Evolutionary conservation across 805 yeast genomes (phyloP), one percentile per base, ranked within the genome.

Genomic region (Candida boidinii): DNA sequence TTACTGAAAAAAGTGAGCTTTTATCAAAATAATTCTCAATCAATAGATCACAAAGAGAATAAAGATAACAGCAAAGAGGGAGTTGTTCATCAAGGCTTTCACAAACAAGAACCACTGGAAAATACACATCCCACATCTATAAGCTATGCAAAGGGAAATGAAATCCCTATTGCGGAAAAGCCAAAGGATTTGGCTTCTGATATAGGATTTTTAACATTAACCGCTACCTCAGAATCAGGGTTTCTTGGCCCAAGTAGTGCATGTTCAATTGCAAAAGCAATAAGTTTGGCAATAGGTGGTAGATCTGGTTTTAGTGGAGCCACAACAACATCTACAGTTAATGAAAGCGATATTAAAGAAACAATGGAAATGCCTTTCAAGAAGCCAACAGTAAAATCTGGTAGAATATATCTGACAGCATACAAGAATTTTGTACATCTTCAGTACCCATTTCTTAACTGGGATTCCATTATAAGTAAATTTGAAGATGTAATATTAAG

Each of bases 381-480:
- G 2, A 49, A 44, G 27, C 58, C 58, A 1, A 31, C 44, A 9
- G 11, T 17, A 5, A 23, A 25, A 2, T 38, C 38, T 17, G 53
- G 52, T 1, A 29, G 28, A 5, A 33, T 19, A 34, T 39, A 38
- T 16, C 23, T 54, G 26, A 29, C 39, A 13, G 45, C 49, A 3
- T 58, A 54, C 32, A 39, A 47, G 30, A 41, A 40, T 21, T 39
- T 46, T n/a, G 58, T 53, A n/a, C 63, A 58, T 13, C 46, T 49
- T 23, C 61, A 56, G 34, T 58, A 58, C 32, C 62, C 62, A 3
- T 58, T 57, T 30, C 38, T 57, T 12, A 58, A 56, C 24, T 52
- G 59, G 60, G 27, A 36, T 1, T 44, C 44, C 39, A 39, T 46
- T 21, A 28, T 42, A 25, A n/a, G 26, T 11, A 37, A 43, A 20